A percentile compares a stretch with the other conserved stretches of the same genome.
Conservation (phyloP, 768 basidiomycete genomes). For the Lentinula boryana region DNA sequence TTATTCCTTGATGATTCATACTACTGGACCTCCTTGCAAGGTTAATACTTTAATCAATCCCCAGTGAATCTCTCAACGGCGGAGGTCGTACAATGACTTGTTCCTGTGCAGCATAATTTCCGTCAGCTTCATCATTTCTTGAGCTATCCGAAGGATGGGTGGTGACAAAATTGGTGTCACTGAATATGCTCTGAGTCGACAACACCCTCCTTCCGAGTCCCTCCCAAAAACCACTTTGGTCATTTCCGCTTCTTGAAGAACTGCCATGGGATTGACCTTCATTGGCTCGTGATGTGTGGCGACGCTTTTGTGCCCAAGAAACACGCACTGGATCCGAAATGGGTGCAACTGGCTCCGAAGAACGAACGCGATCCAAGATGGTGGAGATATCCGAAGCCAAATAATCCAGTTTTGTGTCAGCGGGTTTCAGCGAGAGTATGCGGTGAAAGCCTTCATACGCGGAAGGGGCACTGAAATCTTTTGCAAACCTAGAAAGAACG, state of each 20-base stretch:
- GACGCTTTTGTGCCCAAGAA: background rate
- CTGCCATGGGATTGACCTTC: too few relatives aligned
- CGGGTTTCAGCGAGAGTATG: conserved; percentile 39
- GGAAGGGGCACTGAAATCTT: conserved; percentile 51
- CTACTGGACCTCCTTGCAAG: background rate
- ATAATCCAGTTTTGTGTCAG: conserved; percentile 20
- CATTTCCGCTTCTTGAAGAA: background rate
- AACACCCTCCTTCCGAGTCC: background rate
- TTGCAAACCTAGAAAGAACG: conserved; percentile 60
- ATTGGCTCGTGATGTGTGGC: background rate
- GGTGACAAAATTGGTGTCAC: background rate
- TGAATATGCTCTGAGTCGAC: background rate
- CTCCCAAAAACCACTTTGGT: background rate
- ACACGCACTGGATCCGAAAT: background rate
- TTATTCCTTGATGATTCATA: background rate
- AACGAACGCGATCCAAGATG: conserved; percentile 1
- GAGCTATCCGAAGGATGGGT: background rate
- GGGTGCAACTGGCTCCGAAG: background rate
- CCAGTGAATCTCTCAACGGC: background rate
- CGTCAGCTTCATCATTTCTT: background rate
- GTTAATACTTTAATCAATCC: conserved; percentile 1
- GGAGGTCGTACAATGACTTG: background rate
- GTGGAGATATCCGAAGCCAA: background rate
- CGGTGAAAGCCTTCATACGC: conserved; percentile 62
- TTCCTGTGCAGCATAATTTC: background rate